phyloP scores from a whole-genome alignment of 208 protist species.

The Angomonas ambiguus region DNA sequence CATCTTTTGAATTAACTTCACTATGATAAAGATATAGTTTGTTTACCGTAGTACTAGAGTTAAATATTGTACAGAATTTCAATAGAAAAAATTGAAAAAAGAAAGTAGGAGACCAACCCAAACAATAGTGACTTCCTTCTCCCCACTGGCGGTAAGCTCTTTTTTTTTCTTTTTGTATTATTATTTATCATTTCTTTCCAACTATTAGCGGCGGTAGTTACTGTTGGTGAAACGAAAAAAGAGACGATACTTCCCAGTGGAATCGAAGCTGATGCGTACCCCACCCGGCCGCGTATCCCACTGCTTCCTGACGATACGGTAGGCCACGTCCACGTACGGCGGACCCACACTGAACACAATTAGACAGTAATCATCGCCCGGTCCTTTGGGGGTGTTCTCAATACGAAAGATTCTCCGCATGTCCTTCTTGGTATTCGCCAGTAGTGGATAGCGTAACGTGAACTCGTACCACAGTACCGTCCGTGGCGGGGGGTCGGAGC shows the following conservation, averaged over 20 bases:
- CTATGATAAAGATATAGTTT: too few species aligned
- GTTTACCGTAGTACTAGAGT: too few species aligned
- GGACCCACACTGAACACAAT: slow-evolving; percentile 94
- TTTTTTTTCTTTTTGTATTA: neutral
- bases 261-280: slow-evolving; percentile 95
- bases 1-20: neutral
- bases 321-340: slow-evolving; percentile 99
- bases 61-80: too few species aligned
- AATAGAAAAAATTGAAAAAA: too few species aligned
- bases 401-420: slow-evolving; percentile 91
- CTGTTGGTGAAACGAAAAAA: slow-evolving; percentile 88
- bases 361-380: slow-evolving; percentile 85
- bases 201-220: slow-evolving; percentile 60
- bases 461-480: slow-evolving; percentile 99
- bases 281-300: slow-evolving; percentile 95
- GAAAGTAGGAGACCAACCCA: too few species aligned
- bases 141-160: too few species aligned
- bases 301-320: slow-evolving; percentile 95
- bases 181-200: neutral
- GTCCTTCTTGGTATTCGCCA: slow-evolving; percentile 92
- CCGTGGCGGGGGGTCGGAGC: slow-evolving; percentile 98
- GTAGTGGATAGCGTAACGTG: slow-evolving; percentile 98
- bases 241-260: slow-evolving; percentile 63
- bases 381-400: slow-evolving; percentile 62
- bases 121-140: too few species aligned